Base-by-base conservation (phyloP, 1,139 yeast species). In the Hansenula lynferdii region DNA sequence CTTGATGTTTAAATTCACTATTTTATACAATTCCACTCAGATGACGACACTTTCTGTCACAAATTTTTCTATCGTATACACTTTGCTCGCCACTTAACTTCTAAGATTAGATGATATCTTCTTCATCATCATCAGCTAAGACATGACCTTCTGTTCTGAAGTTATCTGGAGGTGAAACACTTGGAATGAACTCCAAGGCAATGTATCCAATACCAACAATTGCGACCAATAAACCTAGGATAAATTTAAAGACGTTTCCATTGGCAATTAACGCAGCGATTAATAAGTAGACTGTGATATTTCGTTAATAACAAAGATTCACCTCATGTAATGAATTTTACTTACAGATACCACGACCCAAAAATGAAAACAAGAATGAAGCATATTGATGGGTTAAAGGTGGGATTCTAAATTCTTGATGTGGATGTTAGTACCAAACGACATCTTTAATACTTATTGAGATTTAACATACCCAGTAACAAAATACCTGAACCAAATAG, bases 271-370 rank as follows among this genome's bases (percentile, higher is more conserved):
- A 66, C 22, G 80, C 69, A 17, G 86, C 86, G 42, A 86, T 65
- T 40, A 85, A 66, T 14, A 83, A 67, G 61, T 85, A 85, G 53
- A 84, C 80, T 64, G 48, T 12, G 12, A 23, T 15, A 16, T 19
- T n/a, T 5, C 11, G 8, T 18, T 11, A 18, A 18, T n/a, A 25
- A 15, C 19, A 17, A 31, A 16, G 6, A 18, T 16, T 5, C 22
- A 8, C 23, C n/a, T n/a, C 12, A 10, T n/a, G 5, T 12, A 5
- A 6, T 28, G 10, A 16, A 17, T 12, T 14, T 10, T 53, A 70
- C 78, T 41, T 67, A 72, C 77, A 77, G 12, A 79, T 57, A 17
- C 96, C 96, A 53, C 96, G 74, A 6, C 96, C 96, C 15, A 85
- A 62, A 55, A 87, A 87, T 14, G 95, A 85, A 58, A 84, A 85